A percentile compares a stretch with the other conserved stretches of the same genome.
These are phyloP conservation scores for Colletotrichum paranaense DNA, from an alignment of 2,329 filamentous ascomycete species.

Conservation along the genomic window DNA sequence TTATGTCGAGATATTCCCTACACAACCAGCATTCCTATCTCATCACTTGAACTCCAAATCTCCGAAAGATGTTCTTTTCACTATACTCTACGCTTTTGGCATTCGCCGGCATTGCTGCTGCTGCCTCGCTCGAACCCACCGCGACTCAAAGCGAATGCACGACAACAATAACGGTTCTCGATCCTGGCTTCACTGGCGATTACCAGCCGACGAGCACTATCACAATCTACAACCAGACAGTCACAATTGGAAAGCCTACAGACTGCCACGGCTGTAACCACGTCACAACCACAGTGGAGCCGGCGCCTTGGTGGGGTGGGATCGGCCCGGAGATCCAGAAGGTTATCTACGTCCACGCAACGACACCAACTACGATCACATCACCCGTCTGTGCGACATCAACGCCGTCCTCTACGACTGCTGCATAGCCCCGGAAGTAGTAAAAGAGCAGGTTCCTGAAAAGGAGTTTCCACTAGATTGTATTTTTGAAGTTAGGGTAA, in stretches of 20 bases:
- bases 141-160: slow-evolving; percentile 3
- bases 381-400: slow-evolving; percentile 1
- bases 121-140: not conserved
- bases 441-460: not conserved
- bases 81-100: not conserved
- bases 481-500: no score
- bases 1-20: not conserved
- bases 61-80: no score
- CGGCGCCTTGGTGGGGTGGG: slow-evolving; percentile 12
- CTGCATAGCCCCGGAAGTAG: not conserved
- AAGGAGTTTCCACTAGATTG: fast-evolving
- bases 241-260: not conserved
- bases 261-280: slow-evolving; percentile 24
- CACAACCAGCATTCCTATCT: no score
- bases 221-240: slow-evolving; percentile 18
- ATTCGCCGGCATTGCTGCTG: not conserved
- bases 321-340: slow-evolving; percentile 3
- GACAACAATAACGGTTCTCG: not conserved
- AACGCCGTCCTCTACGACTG: not conserved
- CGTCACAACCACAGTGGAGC: not conserved
- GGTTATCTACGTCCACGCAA: slow-evolving; percentile 4
- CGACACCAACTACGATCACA: not conserved
- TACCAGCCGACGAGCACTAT: not conserved
- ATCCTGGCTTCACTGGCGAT: slow-evolving; percentile 26
- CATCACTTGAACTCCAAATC: no score